These are phyloP conservation scores for Candida xyloterini DNA, from an alignment of 805 yeast genomes.

Conservation along the genomic window DNA sequence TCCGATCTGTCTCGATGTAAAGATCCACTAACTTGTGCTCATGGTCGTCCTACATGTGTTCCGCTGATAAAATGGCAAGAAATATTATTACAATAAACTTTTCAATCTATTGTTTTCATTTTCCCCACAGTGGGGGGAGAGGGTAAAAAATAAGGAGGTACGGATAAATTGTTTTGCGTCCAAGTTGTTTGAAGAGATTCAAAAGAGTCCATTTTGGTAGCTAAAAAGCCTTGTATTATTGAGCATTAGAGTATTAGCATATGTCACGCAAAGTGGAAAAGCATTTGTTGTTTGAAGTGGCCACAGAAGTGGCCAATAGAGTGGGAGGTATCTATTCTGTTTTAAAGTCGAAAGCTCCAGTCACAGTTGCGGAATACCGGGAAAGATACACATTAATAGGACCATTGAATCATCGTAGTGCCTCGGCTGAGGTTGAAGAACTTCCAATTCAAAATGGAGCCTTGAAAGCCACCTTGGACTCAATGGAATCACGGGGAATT, in stretches of 20 bases:
- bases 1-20: constrained; percentile 43
- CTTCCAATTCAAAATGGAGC: constrained; percentile 45
- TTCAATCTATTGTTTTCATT: constrained; percentile 1
- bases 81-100: neutral
- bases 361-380: constrained; percentile 89
- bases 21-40: constrained; percentile 79
- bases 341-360: constrained; percentile 93
- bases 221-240: neutral
- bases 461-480: constrained; percentile 61
- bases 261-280: constrained; percentile 85
- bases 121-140: constrained; percentile 3
- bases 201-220: neutral
- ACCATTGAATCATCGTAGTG: constrained; percentile 71
- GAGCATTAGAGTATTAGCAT: constrained; percentile 4
- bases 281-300: constrained; percentile 87
- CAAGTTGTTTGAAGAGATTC: neutral
- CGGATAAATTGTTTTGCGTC: constrained; percentile 4
- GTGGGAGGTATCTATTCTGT: constrained; percentile 98
- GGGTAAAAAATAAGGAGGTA: constrained; percentile 9
- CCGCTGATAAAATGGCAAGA: constrained; percentile 38
- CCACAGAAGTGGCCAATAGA: constrained; percentile 96
- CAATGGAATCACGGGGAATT: constrained; percentile 82
- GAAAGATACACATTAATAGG: constrained; percentile 86
- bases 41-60: constrained; percentile 73
- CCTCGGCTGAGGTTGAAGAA: constrained; percentile 80